These are phyloP conservation scores for Podaxis pistillaris DNA, from an alignment of 768 basidiomycete genomes.

Conservation along the genomic window DNA sequence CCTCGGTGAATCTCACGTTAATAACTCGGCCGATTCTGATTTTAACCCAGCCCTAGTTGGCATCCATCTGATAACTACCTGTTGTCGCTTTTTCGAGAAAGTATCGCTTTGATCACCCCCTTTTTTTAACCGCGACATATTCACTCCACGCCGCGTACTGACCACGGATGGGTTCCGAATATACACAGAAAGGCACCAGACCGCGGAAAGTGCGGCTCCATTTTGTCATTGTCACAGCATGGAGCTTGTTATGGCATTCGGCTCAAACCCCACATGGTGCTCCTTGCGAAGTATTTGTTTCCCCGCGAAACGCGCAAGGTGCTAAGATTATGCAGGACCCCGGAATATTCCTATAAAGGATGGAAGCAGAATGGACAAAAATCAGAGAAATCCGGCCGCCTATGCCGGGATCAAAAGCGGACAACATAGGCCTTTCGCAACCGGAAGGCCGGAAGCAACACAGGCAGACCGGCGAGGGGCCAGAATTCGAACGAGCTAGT, in stretches of 20 bases:
- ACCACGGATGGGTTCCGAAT: not conserved
- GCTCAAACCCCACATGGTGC: not conserved
- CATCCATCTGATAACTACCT: not conserved
- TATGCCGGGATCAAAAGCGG: too few species aligned
- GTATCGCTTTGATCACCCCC: not conserved
- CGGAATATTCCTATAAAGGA: too few species aligned
- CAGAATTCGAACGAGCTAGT: too few species aligned
- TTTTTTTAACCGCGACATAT: not conserved
- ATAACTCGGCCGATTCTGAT: too few species aligned
- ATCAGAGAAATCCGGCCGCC: too few species aligned
- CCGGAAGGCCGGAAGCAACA: too few species aligned
- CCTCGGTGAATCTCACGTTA: too few species aligned
- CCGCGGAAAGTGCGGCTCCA: slow-evolving; percentile 3
- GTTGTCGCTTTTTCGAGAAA: not conserved
- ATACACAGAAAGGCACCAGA: not conserved
- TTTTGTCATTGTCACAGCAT: not conserved
- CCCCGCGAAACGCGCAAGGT: slow-evolving; percentile 6
- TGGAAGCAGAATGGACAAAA: too few species aligned
- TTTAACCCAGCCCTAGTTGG: too few species aligned
- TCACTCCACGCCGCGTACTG: not conserved
- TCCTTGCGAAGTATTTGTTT: not conserved
- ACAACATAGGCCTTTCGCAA: too few species aligned
- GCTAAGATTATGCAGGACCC: not conserved
- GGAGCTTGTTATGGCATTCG: not conserved
- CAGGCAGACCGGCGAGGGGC: too few species aligned